These are phyloP conservation scores for Diddensiella caesifluorescens DNA, from an alignment of 805 yeast genomes.

Conservation along the genomic window DNA sequence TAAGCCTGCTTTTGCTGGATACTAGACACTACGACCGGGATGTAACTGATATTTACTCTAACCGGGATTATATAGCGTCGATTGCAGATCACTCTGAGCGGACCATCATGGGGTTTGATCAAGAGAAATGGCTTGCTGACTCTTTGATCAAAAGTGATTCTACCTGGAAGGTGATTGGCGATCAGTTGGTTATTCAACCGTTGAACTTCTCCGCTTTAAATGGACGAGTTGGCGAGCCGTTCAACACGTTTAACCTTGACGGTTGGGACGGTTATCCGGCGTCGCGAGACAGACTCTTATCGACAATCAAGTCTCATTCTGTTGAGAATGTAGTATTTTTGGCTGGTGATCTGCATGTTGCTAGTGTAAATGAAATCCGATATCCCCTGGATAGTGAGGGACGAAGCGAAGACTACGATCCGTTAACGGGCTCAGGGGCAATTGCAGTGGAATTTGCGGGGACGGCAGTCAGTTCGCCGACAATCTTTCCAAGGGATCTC, in stretches of 20 bases:
- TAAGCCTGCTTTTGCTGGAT: no score
- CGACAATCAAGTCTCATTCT: background rate
- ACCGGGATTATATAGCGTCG: conserved; percentile 6
- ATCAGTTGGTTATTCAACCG: conserved; percentile 7
- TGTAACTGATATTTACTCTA: conserved; percentile 6
- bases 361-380: conserved; percentile 4
- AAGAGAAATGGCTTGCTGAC: conserved; percentile 5
- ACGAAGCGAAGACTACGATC: no score
- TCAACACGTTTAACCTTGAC: conserved; percentile 7
- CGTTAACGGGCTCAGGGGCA: no score
- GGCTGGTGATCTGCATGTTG: conserved; percentile 8
- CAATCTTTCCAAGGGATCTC: no score
- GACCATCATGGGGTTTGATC: conserved; percentile 10
- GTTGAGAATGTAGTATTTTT: conserved; percentile 5
- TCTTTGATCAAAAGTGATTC: background rate
- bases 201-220: background rate
- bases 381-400: no score
- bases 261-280: conserved; percentile 9
- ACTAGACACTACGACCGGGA: no score
- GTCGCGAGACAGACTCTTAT: background rate
- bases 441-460: conserved; percentile 8
- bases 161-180: conserved; percentile 5
- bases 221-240: conserved; percentile 6
- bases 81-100: conserved; percentile 5
- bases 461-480: conserved; percentile 9